phyloP scores from a whole-genome alignment of 306 rosid species.

The Astragalus glycyphyllos region DNA sequence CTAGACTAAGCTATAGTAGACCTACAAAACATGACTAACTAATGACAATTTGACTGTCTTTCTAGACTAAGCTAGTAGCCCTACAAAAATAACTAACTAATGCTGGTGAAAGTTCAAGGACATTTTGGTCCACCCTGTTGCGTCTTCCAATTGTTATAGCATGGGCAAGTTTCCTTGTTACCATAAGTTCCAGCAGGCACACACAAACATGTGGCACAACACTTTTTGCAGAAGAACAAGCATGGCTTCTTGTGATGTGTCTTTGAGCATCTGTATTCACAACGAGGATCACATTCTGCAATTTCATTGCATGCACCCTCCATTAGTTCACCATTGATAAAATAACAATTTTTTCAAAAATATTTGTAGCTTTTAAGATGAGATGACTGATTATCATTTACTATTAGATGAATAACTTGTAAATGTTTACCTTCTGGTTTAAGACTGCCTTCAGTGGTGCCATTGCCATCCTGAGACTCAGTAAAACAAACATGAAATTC shows the following conservation, averaged over 20 bases:
- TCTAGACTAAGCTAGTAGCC: no score
- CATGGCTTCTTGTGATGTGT: slow-evolving; percentile 75
- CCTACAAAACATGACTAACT: no score
- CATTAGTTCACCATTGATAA: neutral
- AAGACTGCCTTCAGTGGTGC: slow-evolving; percentile 77
- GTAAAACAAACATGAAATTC: slow-evolving; percentile 10
- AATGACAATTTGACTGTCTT: no score
- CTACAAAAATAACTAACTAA: no score
- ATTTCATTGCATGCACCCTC: neutral
- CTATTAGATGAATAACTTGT: no score
- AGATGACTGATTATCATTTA: no score
- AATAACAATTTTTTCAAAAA: no score
- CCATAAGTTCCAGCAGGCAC: slow-evolving; percentile 80
- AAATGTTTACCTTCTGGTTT: slow-evolving; percentile 69
- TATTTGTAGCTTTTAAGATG: no score
- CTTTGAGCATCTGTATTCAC: slow-evolving; percentile 61
- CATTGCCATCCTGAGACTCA: slow-evolving; percentile 61
- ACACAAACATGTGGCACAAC: slow-evolving; percentile 70
- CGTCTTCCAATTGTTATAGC: slow-evolving; percentile 83
- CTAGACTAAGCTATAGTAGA: no score
- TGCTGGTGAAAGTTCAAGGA: slow-evolving; percentile 47
- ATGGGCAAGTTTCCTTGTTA: slow-evolving; percentile 70
- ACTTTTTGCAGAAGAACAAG: slow-evolving; percentile 69
- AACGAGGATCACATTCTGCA: slow-evolving; percentile 64
- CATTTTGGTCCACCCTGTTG: slow-evolving; percentile 82